A percentile compares a stretch with the other conserved stretches of the same genome.
phyloP scores from a whole-genome alignment of 2,329 filamentous ascomycete species.

The Akanthomyces uredinophilus region DNA sequence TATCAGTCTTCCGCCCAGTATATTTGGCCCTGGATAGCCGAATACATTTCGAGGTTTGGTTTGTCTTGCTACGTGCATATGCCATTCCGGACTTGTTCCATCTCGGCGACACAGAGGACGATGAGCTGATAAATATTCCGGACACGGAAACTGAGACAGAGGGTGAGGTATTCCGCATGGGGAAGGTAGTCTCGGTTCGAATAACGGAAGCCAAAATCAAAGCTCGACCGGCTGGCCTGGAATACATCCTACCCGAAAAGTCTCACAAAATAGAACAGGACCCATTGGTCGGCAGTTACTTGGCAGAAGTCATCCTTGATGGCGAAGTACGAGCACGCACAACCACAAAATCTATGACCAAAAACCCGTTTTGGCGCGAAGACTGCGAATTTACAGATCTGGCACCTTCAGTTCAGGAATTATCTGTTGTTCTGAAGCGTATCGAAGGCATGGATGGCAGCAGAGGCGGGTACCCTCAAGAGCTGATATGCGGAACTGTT shows the following conservation, averaged over 20 bases:
- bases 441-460: slow-evolving; percentile 33
- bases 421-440: slow-evolving; percentile 68
- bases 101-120: slow-evolving; percentile 40
- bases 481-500: slow-evolving; percentile 63
- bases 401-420: slow-evolving; percentile 60
- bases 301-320: slow-evolving; percentile 74
- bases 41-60: slow-evolving; percentile 95
- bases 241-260: slow-evolving; percentile 21
- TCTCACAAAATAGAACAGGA: slow-evolving; percentile 31
- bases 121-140: slow-evolving; percentile 38
- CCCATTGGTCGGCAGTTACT: slow-evolving; percentile 59
- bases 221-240: slow-evolving; percentile 24
- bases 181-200: slow-evolving; percentile 54
- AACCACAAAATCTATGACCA: slow-evolving; percentile 63
- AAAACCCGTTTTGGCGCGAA: slow-evolving; percentile 77
- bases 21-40: slow-evolving; percentile 84
- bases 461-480: slow-evolving; percentile 37
- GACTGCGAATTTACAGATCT: slow-evolving; percentile 73
- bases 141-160: slow-evolving; percentile 35
- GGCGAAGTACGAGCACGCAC: slow-evolving; percentile 74
- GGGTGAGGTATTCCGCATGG: slow-evolving; percentile 54
- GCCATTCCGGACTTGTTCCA: slow-evolving; percentile 88
- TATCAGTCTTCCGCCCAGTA: slow-evolving; percentile 78
- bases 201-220: slow-evolving; percentile 60
- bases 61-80: slow-evolving; percentile 84